These are phyloP conservation scores for Backusella morwellensis DNA, from an alignment of 192 early-diverging fungal genomes.

Conservation along the genomic window DNA sequence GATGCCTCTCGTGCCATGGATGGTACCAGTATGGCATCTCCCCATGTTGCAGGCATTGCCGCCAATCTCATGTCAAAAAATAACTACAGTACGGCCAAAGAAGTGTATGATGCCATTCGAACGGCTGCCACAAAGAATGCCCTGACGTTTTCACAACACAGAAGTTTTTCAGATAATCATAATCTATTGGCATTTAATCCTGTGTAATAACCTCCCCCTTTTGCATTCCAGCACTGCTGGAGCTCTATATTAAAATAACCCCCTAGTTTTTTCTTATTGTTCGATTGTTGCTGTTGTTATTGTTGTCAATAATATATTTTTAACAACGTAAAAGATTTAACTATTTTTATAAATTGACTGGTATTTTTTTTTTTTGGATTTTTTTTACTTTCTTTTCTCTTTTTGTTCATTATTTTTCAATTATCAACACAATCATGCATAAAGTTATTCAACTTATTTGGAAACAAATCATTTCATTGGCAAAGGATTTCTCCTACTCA, in stretches of 20 bases:
- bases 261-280: not conserved
- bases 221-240: not conserved
- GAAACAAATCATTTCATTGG: not conserved
- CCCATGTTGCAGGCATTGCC: slow-evolving; percentile 50
- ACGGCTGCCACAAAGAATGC: slow-evolving; percentile 10
- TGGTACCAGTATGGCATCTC: slow-evolving; percentile 52
- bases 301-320: not conserved
- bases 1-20: slow-evolving; percentile 34
- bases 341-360: not conserved
- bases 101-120: slow-evolving; percentile 36
- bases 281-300: too few relatives aligned
- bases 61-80: slow-evolving; percentile 34
- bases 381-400: not conserved
- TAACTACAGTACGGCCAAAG: slow-evolving; percentile 17
- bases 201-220: not conserved
- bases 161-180: not conserved
- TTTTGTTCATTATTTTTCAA: not conserved
- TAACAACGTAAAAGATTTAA: not conserved
- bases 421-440: not conserved
- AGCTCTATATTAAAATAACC: not conserved
- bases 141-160: not conserved
- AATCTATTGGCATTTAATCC: slow-evolving; percentile 11
- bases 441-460: not conserved
- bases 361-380: not conserved
- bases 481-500: not conserved